phyloP scores from a whole-genome alignment of 2,329 filamentous ascomycete genomes.

The Didymosphaeria variabile region DNA sequence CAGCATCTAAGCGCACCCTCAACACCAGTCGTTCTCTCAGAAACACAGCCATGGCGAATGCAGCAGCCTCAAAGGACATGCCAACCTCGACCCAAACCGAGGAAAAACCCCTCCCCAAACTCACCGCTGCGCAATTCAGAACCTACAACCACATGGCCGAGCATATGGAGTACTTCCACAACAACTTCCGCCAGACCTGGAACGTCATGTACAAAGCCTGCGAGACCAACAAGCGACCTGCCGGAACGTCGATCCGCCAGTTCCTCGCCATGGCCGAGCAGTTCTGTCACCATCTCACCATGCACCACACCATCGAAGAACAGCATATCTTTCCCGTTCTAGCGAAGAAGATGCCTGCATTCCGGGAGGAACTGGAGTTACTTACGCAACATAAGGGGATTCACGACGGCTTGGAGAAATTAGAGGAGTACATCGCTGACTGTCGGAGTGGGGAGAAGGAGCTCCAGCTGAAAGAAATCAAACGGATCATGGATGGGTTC shows the following conservation, averaged over 20 bases:
- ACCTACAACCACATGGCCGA: slow-evolving; percentile 78
- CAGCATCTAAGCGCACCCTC: not conserved
- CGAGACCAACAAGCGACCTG: slow-evolving; percentile 65
- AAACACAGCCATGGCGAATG: slow-evolving; percentile 2
- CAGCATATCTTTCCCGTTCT: slow-evolving; percentile 80
- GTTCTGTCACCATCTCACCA: slow-evolving; percentile 74
- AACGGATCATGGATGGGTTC: slow-evolving; percentile 78
- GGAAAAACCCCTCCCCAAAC: slow-evolving; percentile 63
- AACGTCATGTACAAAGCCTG: slow-evolving; percentile 74
- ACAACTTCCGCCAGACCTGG: slow-evolving; percentile 65
- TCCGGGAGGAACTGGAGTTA: slow-evolving; percentile 71
- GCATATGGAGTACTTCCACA: slow-evolving; percentile 73
- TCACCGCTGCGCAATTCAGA: slow-evolving; percentile 72
- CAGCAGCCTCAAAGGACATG: not conserved
- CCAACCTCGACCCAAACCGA: slow-evolving; percentile 1
- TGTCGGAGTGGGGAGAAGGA: slow-evolving; percentile 71
- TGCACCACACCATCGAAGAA: slow-evolving; percentile 88
- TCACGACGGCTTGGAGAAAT: slow-evolving; percentile 75
- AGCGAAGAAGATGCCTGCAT: slow-evolving; percentile 80
- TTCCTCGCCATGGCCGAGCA: slow-evolving; percentile 74
- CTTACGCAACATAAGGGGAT: slow-evolving; percentile 80
- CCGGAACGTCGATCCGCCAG: slow-evolving; percentile 70
- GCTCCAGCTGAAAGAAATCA: slow-evolving; percentile 63
- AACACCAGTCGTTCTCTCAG: not conserved
- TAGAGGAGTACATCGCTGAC: slow-evolving; percentile 71